Base-by-base conservation (phyloP, 2,329 filamentous ascomycete genomes). In the Pestalotiopsis fici region DNA sequence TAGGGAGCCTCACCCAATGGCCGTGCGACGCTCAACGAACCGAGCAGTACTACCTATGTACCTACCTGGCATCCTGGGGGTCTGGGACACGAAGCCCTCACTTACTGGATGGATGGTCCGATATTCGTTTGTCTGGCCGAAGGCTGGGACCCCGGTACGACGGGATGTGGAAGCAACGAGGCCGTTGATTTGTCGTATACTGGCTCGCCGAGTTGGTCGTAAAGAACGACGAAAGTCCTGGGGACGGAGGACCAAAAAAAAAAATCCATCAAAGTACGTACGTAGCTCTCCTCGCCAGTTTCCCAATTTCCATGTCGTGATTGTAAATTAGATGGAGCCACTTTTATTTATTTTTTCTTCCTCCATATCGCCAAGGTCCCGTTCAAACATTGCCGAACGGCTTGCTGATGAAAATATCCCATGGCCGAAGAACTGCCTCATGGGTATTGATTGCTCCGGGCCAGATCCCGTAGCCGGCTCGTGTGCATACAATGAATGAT, bases 1-100 rank as follows among this genome's bases (percentile, higher is more conserved):
- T 59, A 64, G 60, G 43, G 62, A 56, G 60, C 43, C 60, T 63
- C 31, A 25, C 28, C n/a, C 27, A 31, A 39, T 61, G 25, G 28
- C 13, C 57, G 31, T 35, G 25, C 27, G 31, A 57, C 18, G 57
- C 27, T 60, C 28, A 35, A 35, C 28, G 15, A 50, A 18, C 43
- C 43, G 43, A 50, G n/a, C 43, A 50, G 43, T 50, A 50, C 43
- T 50, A 21, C 43, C 18, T 23, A n/a, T 50, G 43, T 50, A 50
- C 43, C 43, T 50, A 23, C 43, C 43, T n/a, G 43, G 21, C 43
- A 50, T 50, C 43, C 43, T 50, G 43, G 31, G 31, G 11, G 31
- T 35, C 31, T 35, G 31, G 43, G 21, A 50, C 43, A 50, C 43
- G 43, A 50, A 50, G 43, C 43, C 43, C 43, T 50, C 43, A 50